Base-by-base conservation (phyloP, 2,329 filamentous ascomycete genomes). In the Fusarium papillatum region DNA sequence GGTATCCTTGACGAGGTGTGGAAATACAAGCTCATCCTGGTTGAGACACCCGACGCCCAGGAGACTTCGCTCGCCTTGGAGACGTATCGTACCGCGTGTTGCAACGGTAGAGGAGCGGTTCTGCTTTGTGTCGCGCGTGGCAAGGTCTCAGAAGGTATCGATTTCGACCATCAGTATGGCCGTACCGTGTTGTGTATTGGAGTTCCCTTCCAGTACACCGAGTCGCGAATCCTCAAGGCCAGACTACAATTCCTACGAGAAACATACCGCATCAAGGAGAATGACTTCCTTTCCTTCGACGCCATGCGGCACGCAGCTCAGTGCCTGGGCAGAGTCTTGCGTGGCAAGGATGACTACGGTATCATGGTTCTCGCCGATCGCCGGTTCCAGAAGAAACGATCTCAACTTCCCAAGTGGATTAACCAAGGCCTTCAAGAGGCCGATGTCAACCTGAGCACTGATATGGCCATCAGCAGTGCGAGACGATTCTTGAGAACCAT, bases 291-390 rank as follows among this genome's bases (percentile, higher is more conserved):
- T 13, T 98, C 97, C 24, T 99, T 99, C 88, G 97, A 99, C 82
- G 97, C 97, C 26, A 99, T 99, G 96, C 93, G 97, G n/a, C 97
- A 99, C 82, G 97, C 97, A 17, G 96, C 97, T 1, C 97, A 99
- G 82, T 99, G 97, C 81, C 88, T 99, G 2, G 97, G 97, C 17
- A 96, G 97, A 82, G 97, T 99, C 53, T 87, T 99, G 73, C 90
- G 97, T 79, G 97, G 97, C 29, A 99, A 99, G 84, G 97, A 99
- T 82, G 97, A 99, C 84, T 99, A 99, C 84, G 97, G 97, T n/a
- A 95, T 99, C 87, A 99, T 99, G 97, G 96, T 99, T 7, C 89
- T 99, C 34, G 97, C 97, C 3, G 97, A 99, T 83, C 93, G 95
- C 50, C 92, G 97, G 22, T 99, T 98, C 84, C 93, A 95, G 82